phyloP scores from a whole-genome alignment of 176 grass and related monocot species.

The Lolium rigidum region DNA sequence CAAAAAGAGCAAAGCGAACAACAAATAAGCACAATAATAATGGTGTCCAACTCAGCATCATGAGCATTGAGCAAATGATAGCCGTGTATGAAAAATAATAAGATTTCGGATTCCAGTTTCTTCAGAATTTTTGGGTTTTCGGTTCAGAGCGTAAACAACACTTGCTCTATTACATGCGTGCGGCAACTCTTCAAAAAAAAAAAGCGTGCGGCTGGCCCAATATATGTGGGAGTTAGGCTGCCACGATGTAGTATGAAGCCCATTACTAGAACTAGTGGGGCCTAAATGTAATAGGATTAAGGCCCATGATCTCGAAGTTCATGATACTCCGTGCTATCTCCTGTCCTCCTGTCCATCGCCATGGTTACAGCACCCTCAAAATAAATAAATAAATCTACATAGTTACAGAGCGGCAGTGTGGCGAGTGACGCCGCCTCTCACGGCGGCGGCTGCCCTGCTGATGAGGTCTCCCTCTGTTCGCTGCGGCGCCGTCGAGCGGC shows the following conservation, averaged over 20 bases:
- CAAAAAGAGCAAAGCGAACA: not conserved
- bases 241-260: not conserved
- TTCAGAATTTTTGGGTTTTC: not conserved
- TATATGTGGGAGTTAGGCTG: not conserved
- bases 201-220: not conserved
- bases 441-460: not conserved
- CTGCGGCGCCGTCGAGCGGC: not conserved
- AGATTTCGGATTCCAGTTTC: not conserved
- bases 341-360: no score
- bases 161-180: not conserved
- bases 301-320: not conserved
- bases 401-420: not conserved
- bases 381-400: no score
- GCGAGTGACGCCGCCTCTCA: not conserved
- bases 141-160: not conserved
- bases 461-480: not conserved
- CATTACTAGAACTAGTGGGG: not conserved
- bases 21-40: not conserved
- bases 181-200: no score
- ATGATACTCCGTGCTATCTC: no score
- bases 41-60: constrained; percentile 8
- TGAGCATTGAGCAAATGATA: not conserved
- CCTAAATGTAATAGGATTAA: not conserved
- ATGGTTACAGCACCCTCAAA: no score
- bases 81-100: not conserved